Evolutionary conservation across 1,284 basidiomycete species (phyloP).

Genomic region (Earliella scabrosa): DNA sequence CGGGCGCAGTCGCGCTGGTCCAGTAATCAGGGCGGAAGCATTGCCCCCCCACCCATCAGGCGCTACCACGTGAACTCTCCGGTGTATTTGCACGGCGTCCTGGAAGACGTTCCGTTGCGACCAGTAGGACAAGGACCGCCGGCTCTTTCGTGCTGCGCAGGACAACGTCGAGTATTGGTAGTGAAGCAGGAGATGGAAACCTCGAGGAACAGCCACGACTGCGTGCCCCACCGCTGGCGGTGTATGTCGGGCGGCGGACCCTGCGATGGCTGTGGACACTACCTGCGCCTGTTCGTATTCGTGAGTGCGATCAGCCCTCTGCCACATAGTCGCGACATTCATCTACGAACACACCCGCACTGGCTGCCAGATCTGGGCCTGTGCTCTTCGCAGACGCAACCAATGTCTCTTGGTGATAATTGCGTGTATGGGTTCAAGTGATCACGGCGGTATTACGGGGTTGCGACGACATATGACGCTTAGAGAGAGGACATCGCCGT

Average conservation of each 20-base stretch:
- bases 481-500: no score
- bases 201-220: conserved; percentile 49
- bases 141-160: conserved; percentile 38
- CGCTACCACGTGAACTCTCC: conserved; percentile 47
- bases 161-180: conserved; percentile 36
- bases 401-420: conserved; percentile 15
- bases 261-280: conserved; percentile 48
- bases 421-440: not conserved
- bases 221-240: conserved; percentile 46
- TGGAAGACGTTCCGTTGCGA: conserved; percentile 59
- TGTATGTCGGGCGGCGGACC: conserved; percentile 40
- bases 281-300: conserved; percentile 27
- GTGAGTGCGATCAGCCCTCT: conserved; percentile 26
- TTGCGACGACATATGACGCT: no score
- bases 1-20: conserved; percentile 47
- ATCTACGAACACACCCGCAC: conserved; percentile 21
- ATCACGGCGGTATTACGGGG: no score
- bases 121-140: conserved; percentile 58
- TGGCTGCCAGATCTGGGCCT: conserved; percentile 19
- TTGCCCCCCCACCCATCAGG: conserved; percentile 42
- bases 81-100: conserved; percentile 49
- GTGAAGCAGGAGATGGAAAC: conserved; percentile 41
- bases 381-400: conserved; percentile 26
- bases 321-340: not conserved
- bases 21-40: conserved; percentile 45